These are phyloP conservation scores for Nothophytophthora sp. DNA, from an alignment of 352 stramenopile species.

Conservation along the genomic window DNA sequence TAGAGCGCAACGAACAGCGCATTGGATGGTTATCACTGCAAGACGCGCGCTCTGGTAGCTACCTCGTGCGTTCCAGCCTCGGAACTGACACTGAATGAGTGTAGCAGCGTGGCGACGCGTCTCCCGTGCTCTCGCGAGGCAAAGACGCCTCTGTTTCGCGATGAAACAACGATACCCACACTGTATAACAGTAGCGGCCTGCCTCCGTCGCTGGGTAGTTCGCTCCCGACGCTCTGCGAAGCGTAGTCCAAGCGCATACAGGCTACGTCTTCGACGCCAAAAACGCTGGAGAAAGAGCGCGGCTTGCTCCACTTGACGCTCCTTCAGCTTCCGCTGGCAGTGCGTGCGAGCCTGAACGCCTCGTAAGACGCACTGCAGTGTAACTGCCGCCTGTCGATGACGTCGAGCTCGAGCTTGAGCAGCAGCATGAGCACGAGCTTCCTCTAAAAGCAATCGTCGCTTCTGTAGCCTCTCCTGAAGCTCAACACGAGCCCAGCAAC, in stretches of 20 bases:
- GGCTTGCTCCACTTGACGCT: constrained; percentile 27
- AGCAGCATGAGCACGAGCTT: constrained; percentile 20
- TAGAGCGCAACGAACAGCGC: constrained; percentile 35
- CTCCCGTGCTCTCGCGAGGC: constrained; percentile 18
- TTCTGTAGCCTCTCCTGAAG: constrained; percentile 25
- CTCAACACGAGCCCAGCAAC: constrained; percentile 8
- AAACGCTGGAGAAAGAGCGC: constrained; percentile 44
- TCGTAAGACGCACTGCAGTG: constrained; percentile 44
- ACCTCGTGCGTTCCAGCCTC: constrained; percentile 19
- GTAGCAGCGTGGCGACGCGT: constrained; percentile 22
- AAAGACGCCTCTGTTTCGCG: constrained; percentile 10
- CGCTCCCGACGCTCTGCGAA: constrained; percentile 49
- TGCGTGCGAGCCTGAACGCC: constrained; percentile 32
- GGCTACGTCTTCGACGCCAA: constrained; percentile 38
- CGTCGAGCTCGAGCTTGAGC: constrained; percentile 27
- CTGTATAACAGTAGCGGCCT: constrained; percentile 41
- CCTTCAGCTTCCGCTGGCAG: constrained; percentile 13
- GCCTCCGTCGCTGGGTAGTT: constrained; percentile 24
- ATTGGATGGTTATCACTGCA: constrained; percentile 46
- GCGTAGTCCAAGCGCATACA: constrained; percentile 49
- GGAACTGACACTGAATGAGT: constrained; percentile 40
- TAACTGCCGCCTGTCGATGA: constrained; percentile 17
- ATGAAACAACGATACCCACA: constrained; percentile 30
- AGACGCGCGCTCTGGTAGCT: constrained; percentile 15
- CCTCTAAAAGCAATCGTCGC: constrained; percentile 29